These are phyloP conservation scores for Euphrasia confusa DNA, from an alignment of 257 asterid genomes.

Conservation along the genomic window DNA sequence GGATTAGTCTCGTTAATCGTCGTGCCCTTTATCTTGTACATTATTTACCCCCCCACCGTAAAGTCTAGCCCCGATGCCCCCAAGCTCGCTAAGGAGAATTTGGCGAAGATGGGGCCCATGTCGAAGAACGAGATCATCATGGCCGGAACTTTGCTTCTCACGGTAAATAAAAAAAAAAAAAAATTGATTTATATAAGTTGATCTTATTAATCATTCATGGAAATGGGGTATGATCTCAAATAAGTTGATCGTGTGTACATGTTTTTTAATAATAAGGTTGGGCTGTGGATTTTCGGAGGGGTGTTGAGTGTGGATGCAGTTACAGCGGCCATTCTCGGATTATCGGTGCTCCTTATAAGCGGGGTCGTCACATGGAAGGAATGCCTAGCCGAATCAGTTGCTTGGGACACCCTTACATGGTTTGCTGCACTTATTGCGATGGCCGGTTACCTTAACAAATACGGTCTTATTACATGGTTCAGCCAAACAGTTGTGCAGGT, in stretches of 20 bases:
- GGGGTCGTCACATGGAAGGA: slow-evolving; percentile 99
- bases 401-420: slow-evolving; percentile 99
- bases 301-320: slow-evolving; percentile 84
- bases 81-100: slow-evolving; percentile 76
- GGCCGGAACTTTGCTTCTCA: slow-evolving; percentile 89
- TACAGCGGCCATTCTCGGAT: slow-evolving; percentile 92
- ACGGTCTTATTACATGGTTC: slow-evolving; percentile 96
- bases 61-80: slow-evolving; percentile 98
- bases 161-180: slow-evolving; percentile 35
- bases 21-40: slow-evolving; percentile 69
- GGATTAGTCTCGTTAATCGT: slow-evolving; percentile 74
- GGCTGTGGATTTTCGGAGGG: slow-evolving; percentile 93
- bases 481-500: slow-evolving; percentile 95
- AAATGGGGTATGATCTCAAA: not conserved
- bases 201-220: not conserved
- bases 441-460: slow-evolving; percentile 97
- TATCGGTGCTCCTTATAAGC: slow-evolving; percentile 74
- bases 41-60: slow-evolving; percentile 76
- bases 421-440: slow-evolving; percentile 98
- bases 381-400: slow-evolving; percentile 94
- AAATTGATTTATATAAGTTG: not conserved
- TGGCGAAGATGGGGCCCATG: slow-evolving; percentile 97
- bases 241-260: not conserved
- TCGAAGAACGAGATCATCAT: slow-evolving; percentile 84
- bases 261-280: slow-evolving; percentile 56